These are phyloP conservation scores for Mycena rebaudengoi DNA, from an alignment of 768 basidiomycete species.

Conservation along the genomic window DNA sequence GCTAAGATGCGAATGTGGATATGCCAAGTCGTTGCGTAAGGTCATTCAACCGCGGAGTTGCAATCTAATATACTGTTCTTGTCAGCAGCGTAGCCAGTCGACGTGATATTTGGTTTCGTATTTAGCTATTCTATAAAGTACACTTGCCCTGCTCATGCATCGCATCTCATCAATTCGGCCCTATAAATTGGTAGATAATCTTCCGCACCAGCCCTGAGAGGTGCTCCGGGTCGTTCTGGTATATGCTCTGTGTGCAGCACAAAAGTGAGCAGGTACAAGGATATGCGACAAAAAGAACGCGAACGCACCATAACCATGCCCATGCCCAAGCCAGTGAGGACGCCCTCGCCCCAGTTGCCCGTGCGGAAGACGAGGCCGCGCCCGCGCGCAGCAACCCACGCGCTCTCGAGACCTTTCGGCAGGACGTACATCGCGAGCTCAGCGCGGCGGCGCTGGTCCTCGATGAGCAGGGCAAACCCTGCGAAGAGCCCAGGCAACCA, in stretches of 20 bases:
- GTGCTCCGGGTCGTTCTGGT: slow-evolving; percentile 67
- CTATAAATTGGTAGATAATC: slow-evolving; percentile 89
- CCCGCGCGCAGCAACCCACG: slow-evolving; percentile 84
- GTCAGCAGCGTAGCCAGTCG: too few species aligned
- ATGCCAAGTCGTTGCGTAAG: too few species aligned
- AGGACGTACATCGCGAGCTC: slow-evolving; percentile 94
- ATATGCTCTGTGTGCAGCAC: slow-evolving; percentile 83
- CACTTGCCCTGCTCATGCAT: too few species aligned
- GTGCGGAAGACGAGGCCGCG: slow-evolving; percentile 78
- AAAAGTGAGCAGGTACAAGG: slow-evolving; percentile 10
- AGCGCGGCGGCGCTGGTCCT: slow-evolving; percentile 86
- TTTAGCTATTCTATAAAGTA: too few species aligned
- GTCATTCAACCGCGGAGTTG: too few species aligned
- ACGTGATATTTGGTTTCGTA: too few species aligned
- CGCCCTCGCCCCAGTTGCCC: slow-evolving; percentile 70
- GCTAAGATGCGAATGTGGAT: too few species aligned
- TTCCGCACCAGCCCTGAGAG: slow-evolving; percentile 82
- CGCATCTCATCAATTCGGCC: slow-evolving; percentile 85
- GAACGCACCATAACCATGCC: slow-evolving; percentile 53
- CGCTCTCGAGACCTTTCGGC: slow-evolving; percentile 89
- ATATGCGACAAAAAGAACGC: slow-evolving; percentile 1
- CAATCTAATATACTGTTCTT: too few species aligned
- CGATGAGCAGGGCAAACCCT: slow-evolving; percentile 84
- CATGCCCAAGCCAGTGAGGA: slow-evolving; percentile 15
- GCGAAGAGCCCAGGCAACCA: slow-evolving; percentile 78